These are phyloP conservation scores for Micromonas pusilla DNA, from an alignment of 139 green algal species.

Conservation along the genomic window DNA sequence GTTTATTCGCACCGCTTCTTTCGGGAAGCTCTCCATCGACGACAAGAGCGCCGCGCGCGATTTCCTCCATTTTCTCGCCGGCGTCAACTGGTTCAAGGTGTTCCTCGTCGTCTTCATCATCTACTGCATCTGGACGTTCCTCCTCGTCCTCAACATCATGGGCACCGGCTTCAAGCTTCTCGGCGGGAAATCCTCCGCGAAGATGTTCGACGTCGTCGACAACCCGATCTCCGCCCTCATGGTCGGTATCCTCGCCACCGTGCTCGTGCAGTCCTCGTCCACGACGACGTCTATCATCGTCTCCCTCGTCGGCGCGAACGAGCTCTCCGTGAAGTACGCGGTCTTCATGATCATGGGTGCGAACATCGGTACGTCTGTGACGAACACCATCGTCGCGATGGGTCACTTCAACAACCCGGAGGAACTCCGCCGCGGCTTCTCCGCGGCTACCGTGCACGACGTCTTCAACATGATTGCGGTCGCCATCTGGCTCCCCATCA, in stretches of 20 bases:
- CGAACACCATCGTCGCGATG: slow-evolving; percentile 20
- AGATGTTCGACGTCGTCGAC: slow-evolving; percentile 24
- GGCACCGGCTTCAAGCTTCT: slow-evolving; percentile 23
- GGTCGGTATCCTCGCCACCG: slow-evolving; percentile 19
- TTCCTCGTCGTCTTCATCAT: not conserved
- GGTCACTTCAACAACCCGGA: slow-evolving; percentile 6
- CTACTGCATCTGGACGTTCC: slow-evolving; percentile 16
- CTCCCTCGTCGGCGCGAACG: slow-evolving; percentile 11
- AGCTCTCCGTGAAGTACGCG: not conserved
- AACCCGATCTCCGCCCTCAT: slow-evolving; percentile 22
- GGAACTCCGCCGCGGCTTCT: slow-evolving; percentile 12
- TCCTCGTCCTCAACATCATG: slow-evolving; percentile 4
- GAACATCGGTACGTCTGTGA: slow-evolving; percentile 17
- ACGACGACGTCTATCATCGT: slow-evolving; percentile 22
- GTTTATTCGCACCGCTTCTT: too few species aligned
- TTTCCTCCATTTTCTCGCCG: too few species aligned
- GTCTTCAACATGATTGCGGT: slow-evolving; percentile 9
- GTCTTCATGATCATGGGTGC: slow-evolving; percentile 24
- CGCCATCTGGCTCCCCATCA: slow-evolving; percentile 3
- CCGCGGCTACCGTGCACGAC: slow-evolving; percentile 20
- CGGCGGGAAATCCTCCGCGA: slow-evolving; percentile 5
- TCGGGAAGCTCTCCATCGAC: too few species aligned
- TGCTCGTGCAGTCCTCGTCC: slow-evolving; percentile 19
- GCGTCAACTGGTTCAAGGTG: slow-evolving; percentile 15
- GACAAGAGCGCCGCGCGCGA: too few species aligned